Evolutionary conservation across 208 protist species (phyloP), one percentile per base, ranked within the genome.

Genomic region (Crithidia fasciculata): DNA sequence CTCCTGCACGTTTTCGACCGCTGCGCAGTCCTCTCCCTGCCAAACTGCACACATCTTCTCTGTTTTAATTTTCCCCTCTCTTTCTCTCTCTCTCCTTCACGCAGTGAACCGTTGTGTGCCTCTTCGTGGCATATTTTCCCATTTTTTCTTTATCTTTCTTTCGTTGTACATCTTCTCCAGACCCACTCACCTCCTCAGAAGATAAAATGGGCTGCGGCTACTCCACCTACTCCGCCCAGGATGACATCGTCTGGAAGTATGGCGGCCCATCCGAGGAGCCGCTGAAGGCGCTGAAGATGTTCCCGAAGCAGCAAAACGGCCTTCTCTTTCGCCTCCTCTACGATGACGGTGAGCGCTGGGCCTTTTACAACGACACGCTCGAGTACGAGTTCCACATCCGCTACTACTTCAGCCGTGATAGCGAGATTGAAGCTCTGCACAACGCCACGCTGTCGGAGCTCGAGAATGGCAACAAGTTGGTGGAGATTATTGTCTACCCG

Each of bases 211-310:
- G 87, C 44, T 92, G 81, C 55, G 82, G 82, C 13, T 92, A 92
- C 82, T 82, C 81, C 12, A 88, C 85, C 45, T 92, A 82, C 74
- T 89, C 84, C 0, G 82, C 82, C 8, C 59, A 85, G 72, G 84
- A 88, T n/a, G 87, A 92, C 43, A 86, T 92, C 52, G 83, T 92
- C 37, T 92, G 83, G 75, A 92, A 92, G 75, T 82, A 87, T 60
- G 78, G 82, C 50, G 82, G 84, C 18, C 83, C 84, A n/a, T 56
- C 72, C 40, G 78, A 83, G 68, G 76, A 80, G 60, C 79, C 82
- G 49, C 69, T 81, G 66, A 92, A 85, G 81, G 84, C 85, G 18
- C 69, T 92, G 52, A 88, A 87, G 72, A 81, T 92, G 62, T 92
- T 92, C 57, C 84, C 84, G 12, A 85, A 87, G 62, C 76, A 87